Base-by-base conservation (phyloP, 495 filamentous ascomycete species). In the Cenococcum geophilum region DNA sequence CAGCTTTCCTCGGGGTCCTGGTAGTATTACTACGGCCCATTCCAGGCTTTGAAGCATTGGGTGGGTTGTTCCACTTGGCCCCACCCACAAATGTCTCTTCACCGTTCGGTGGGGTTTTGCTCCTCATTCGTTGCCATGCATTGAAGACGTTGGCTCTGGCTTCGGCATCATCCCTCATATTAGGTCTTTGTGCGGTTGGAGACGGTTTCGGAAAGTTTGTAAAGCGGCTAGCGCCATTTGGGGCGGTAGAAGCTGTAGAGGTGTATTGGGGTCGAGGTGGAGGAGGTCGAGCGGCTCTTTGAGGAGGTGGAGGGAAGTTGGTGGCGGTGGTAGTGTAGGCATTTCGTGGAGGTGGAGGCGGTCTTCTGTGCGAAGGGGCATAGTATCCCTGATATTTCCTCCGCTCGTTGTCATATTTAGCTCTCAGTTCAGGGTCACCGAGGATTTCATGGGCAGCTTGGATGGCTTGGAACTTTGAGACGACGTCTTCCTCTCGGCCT, bases 361-460 rank as follows among this genome's bases (percentile, higher is more conserved):
- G 68, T 0, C 66, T 36, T 20, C 54, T 45, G 20, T 56, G 59
- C 10, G 58, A 55, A 9, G 58, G 59, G 21, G 43, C 51, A 6
- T 32, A 32, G 27, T 32, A 32, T 6, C 3, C 27, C 27, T 32
- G 27, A 32, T 32, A 6, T 57, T 72, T 54, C 69, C 66, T 65
- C 70, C 89, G 83, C 54, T 89, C 82, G 4, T 82, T 79, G 71
- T 97, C 92, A 68, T 93, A 95, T 67, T 88, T 92, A 12, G 80
- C 71, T 57, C 85, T 85, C 65, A 79, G 75, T 35, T 77, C 74
- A 0, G 84, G 76, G 64, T 96, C 89, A 59, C 78, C 80, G 25
- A 97, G 78, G 27, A 97, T 81, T 69, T 96, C 92, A 63, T 93
- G 83, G 22, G 92, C 92, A 0, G 86, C 80, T 71, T 93, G 89